Evolutionary conservation across 2,329 filamentous ascomycete genomes (phyloP).

Genomic region (Alternaria sp.): DNA sequence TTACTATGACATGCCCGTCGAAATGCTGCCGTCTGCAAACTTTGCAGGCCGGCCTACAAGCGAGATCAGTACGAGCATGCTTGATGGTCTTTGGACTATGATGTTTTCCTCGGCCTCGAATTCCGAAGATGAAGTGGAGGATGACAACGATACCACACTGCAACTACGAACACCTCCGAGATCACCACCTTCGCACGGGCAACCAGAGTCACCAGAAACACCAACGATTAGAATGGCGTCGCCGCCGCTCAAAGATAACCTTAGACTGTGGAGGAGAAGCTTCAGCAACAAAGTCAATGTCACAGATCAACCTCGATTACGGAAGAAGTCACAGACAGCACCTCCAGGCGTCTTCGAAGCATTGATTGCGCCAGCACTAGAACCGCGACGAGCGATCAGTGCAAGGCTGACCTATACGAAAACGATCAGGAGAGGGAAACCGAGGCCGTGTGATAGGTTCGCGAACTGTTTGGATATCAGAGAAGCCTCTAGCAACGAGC

Average conservation of each 20-base stretch:
- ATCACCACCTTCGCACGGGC: slow-evolving; percentile 6
- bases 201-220: slow-evolving; percentile 3
- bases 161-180: slow-evolving; percentile 8
- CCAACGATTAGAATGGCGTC: slow-evolving; percentile 16
- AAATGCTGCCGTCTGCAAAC: slow-evolving; percentile 34
- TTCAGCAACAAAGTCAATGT: slow-evolving; percentile 17
- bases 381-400: slow-evolving; percentile 41
- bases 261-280: slow-evolving; percentile 7
- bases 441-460: not conserved
- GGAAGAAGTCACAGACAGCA: slow-evolving; percentile 32
- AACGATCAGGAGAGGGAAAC: slow-evolving; percentile 6
- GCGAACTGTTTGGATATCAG: slow-evolving; percentile 1
- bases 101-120: slow-evolving; percentile 15
- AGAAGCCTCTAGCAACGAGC: slow-evolving; percentile 11
- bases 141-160: slow-evolving; percentile 17
- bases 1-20: slow-evolving; percentile 34
- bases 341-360: slow-evolving; percentile 27
- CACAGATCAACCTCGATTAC: slow-evolving; percentile 21
- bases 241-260: slow-evolving; percentile 12
- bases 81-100: slow-evolving; percentile 25
- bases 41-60: slow-evolving; percentile 35
- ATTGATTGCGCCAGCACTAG: slow-evolving; percentile 21
- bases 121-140: slow-evolving; percentile 22
- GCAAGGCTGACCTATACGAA: slow-evolving; percentile 22
- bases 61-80: slow-evolving; percentile 36